Evolutionary conservation across 2,329 filamentous ascomycete species (phyloP), one percentile per base, ranked within the genome.

Genomic region (Colletotrichum plurivorum): DNA sequence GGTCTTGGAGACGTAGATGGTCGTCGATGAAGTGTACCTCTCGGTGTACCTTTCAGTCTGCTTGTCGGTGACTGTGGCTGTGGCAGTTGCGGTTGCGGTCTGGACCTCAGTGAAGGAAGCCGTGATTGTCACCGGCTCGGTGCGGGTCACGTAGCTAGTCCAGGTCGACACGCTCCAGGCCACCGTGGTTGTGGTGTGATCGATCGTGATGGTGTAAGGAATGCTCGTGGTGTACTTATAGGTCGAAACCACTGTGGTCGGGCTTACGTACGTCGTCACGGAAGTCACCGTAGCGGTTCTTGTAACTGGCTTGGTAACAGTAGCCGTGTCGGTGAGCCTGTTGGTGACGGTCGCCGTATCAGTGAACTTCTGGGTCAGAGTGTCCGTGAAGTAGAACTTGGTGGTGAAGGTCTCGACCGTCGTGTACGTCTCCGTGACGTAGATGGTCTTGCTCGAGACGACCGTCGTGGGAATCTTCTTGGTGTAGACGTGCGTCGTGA

Each of bases 51-150:
- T 49, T 55, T 65, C 52, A 9, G 67, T 67, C 18, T 67, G 51
- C 18, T 53, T 62, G 39, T 62, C 63, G 12, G 67, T 70, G 3
- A 65, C 55, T 27, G 67, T 67, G 53, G 67, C 67, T 1, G 70
- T 71, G 2, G 56, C 65, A 16, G 69, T 70, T 12, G 53, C 36
- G 5, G 64, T 70, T 9, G 53, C 36, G 4, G 64, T 70, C 41
- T 63, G 57, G 15, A 58, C 3, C 25, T 70, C 63, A 2, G 71
- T 73, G 59, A 64, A 67, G 4, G 71, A 72, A 18, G 70, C 69
- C 18, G 69, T 72, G 20, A 73, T 43, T 7, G 48, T 68, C 8
- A 62, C 53, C 6, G 63, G 58, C 10, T 45, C 57, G 4, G 56
- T 68, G 48, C 58, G 58, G 2, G 57, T 70, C 0, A 49, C 36